Conservation (phyloP, 345 rosid genomes). For the Aegle marmelos region DNA sequence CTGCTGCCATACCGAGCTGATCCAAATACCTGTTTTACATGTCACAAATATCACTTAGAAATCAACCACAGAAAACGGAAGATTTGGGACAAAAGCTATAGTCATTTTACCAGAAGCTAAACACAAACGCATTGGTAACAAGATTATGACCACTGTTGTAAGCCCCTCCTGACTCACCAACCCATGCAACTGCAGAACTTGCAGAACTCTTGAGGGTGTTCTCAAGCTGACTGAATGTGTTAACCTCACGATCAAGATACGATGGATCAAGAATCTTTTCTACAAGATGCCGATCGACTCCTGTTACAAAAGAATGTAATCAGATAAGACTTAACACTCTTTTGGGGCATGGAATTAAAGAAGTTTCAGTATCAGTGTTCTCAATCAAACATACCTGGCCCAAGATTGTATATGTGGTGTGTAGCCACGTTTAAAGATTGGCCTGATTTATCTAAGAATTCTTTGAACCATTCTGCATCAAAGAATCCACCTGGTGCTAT, state of each 20-base stretch:
- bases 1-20: constrained; percentile 79
- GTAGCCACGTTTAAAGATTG: constrained; percentile 56
- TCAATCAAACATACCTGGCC: constrained; percentile 59
- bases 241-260: constrained; percentile 54
- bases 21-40: constrained; percentile 72
- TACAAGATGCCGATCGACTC: constrained; percentile 54
- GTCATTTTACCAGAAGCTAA: constrained; percentile 76
- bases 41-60: constrained; percentile 10
- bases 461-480: constrained; percentile 65
- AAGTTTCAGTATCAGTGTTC: constrained; percentile 4
- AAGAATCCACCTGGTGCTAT: constrained; percentile 93
- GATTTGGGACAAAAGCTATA: background rate
- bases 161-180: constrained; percentile 97
- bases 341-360: background rate
- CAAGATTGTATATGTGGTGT: constrained; percentile 92
- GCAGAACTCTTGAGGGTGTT: constrained; percentile 46
- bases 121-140: constrained; percentile 82
- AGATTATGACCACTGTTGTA: constrained; percentile 83
- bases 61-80: background rate
- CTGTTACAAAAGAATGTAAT: constrained; percentile 26
- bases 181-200: constrained; percentile 72
- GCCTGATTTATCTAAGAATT: constrained; percentile 50
- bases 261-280: constrained; percentile 81
- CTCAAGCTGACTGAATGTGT: constrained; percentile 50
- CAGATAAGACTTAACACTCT: constrained; percentile 13